A percentile compares a stretch with the other conserved stretches of the same genome.
phyloP scores from a whole-genome alignment of 2,329 filamentous ascomycete genomes.

The Aspergillus hortae region DNA sequence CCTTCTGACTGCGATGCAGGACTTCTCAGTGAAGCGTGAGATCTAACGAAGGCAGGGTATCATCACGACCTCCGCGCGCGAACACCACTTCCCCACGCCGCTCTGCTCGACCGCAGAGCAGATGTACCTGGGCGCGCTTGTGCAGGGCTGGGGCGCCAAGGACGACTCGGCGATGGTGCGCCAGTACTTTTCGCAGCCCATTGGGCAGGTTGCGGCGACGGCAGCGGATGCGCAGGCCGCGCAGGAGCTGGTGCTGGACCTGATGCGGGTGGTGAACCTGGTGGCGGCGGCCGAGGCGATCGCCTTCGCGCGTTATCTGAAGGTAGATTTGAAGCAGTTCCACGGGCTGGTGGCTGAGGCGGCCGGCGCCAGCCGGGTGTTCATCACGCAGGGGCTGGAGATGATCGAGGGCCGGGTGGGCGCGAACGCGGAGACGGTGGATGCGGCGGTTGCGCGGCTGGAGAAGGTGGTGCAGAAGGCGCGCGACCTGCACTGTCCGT shows the following conservation, averaged over 20 bases:
- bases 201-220: conserved; percentile 37
- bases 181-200: conserved; percentile 46
- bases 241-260: conserved; percentile 40
- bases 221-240: conserved; percentile 30
- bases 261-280: conserved; percentile 48
- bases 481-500: conserved; percentile 35
- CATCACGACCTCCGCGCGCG: conserved; percentile 63
- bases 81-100: conserved; percentile 56
- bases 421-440: conserved; percentile 27
- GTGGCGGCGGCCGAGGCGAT: conserved; percentile 48
- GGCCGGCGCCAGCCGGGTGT: conserved; percentile 46
- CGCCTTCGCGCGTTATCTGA: conserved; percentile 44
- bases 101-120: conserved; percentile 63
- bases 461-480: conserved; percentile 42
- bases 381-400: conserved; percentile 36
- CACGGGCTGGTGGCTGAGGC: conserved; percentile 47
- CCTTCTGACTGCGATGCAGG: no score
- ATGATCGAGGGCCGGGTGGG: conserved; percentile 32
- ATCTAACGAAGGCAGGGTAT: conserved; percentile 43
- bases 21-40: no score
- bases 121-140: conserved; percentile 58
- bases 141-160: conserved; percentile 53
- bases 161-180: conserved; percentile 57
- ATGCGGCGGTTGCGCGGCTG: conserved; percentile 37
- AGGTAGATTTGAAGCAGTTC: conserved; percentile 44